Evolutionary conservation across 805 yeast genomes (phyloP), one percentile per base, ranked within the genome.

Genomic region (Wickerhamomyces hampshirensis): DNA sequence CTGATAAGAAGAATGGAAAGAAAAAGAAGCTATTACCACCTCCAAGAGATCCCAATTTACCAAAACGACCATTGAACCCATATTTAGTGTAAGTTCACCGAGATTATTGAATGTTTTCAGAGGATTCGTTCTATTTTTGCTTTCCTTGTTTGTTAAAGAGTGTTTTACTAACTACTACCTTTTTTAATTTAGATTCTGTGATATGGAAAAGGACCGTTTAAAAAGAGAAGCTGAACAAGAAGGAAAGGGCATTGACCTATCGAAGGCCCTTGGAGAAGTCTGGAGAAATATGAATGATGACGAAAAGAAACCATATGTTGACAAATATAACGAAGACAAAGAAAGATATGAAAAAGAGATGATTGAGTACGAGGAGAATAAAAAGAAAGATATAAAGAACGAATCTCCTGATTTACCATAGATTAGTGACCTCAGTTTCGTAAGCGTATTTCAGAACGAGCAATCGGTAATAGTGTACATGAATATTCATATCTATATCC

Each of bases 21-120:
- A 32, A 33, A 15, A 42, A 37, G 19, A 28, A 18, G 10, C 42
- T 49, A 51, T 54, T 33, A 5, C 34, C 43, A 4, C 44, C 37
- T 41, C 66, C 70, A 8, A 75, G 88, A 50, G 95, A 88, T 58
- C 96, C 96, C 8, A 79, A 78, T 47, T 70, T 82, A 51, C 97
- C 96, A 15, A 86, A 84, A 50, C 70, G 94, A 51, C 96, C 96
- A 5, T 81, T 93, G 4, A 89, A 88, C 58, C 95, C 96, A 5
- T 89, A 88, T 53, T 66, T 86, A 43, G 73, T 86, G 37, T 55
- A 28, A 18, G 48, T 37, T 13, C 21, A 18, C 6, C 10, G n/a
- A n/a, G n/a, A n/a, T n/a, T n/a, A n/a, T n/a, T n/a, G n/a, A n/a
- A n/a, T n/a, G n/a, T n/a, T n/a, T n/a, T n/a, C n/a, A n/a, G n/a